These are phyloP conservation scores for Diplodia scrobiculata DNA, from an alignment of 2,329 filamentous ascomycete species.

Conservation along the genomic window DNA sequence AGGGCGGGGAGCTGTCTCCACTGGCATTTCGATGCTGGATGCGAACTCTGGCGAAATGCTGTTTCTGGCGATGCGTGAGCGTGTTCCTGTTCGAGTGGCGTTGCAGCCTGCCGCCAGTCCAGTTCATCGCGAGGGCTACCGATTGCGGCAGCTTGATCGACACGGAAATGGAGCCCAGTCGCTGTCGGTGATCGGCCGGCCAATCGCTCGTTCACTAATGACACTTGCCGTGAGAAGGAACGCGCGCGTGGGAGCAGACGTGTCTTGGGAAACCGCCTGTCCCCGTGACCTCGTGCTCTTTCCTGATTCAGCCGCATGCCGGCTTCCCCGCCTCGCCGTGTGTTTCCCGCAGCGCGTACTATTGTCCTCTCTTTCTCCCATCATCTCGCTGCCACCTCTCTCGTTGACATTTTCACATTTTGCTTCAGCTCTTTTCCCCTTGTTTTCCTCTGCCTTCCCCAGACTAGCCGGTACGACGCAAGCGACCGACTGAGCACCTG, in stretches of 20 bases:
- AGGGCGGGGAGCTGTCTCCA: conserved; percentile 32
- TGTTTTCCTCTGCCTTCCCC: not conserved
- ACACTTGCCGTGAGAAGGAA: not conserved
- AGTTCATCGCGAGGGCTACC: conserved; percentile 48
- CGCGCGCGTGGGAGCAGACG: not conserved
- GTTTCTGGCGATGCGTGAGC: conserved; percentile 48
- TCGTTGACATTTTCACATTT: not conserved
- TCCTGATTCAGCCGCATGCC: conserved; percentile 1
- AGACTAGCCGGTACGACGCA: not conserved
- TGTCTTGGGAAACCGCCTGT: not conserved
- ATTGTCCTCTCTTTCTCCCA: not conserved
- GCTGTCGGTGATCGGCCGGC: too few species aligned
- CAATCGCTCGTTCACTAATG: too few species aligned
- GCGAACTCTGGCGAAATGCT: conserved; percentile 51
- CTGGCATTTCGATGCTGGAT: conserved; percentile 37
- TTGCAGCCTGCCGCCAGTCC: conserved; percentile 52
- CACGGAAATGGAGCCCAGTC: not conserved
- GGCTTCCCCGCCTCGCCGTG: conserved; percentile 18
- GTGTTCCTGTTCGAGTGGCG: conserved; percentile 41
- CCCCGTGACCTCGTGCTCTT: conserved; percentile 20
- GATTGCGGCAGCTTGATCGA: conserved; percentile 16
- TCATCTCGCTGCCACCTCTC: not conserved
- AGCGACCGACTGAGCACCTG: not conserved
- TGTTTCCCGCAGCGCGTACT: not conserved
- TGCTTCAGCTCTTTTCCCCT: not conserved